These are phyloP conservation scores for Plasmodium coatneyi DNA, from an alignment of 169 alveolate species.

Conservation along the genomic window DNA sequence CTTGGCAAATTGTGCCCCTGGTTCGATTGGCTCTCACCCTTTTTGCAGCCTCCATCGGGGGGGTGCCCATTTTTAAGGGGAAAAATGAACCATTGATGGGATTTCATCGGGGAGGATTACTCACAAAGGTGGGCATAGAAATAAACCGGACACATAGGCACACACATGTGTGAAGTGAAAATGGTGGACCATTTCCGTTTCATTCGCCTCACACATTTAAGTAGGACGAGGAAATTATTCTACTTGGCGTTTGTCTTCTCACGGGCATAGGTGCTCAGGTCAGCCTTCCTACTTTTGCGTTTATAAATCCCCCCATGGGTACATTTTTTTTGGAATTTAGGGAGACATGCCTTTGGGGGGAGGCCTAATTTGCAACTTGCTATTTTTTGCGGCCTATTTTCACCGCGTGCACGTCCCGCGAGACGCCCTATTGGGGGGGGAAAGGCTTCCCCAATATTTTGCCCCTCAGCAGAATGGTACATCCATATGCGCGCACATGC, in stretches of 20 bases:
- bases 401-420: background rate
- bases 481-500: background rate
- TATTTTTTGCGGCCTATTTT: background rate
- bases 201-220: background rate
- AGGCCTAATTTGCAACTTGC: background rate
- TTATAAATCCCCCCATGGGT: background rate
- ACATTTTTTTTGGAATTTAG: background rate
- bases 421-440: background rate
- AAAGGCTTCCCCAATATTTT: too few species aligned
- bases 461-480: background rate
- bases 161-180: background rate
- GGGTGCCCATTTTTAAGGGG: too few species aligned
- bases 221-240: background rate
- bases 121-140: background rate
- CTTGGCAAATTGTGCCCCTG: background rate
- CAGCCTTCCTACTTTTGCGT: background rate
- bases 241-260: background rate
- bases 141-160: background rate
- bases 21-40: background rate
- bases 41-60: background rate
- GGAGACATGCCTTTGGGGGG: background rate
- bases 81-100: too few species aligned
- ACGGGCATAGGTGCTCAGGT: background rate
- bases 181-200: background rate
- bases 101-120: background rate